Base-by-base conservation (phyloP, 2,329 filamentous ascomycete species). In the Dactylellina drechsleri region DNA sequence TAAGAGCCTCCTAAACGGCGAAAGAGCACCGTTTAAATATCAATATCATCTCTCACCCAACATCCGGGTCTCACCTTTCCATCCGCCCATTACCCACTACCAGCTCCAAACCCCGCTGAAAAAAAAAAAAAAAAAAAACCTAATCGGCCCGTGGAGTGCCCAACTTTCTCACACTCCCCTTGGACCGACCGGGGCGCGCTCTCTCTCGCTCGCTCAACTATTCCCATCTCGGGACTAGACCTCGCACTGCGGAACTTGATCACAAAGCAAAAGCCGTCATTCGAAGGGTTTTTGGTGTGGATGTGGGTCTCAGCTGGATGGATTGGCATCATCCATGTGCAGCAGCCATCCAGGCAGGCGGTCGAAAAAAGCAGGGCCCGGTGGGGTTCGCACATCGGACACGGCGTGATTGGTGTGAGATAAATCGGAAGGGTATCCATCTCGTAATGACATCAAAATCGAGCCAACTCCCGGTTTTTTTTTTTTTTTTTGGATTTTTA, bases 161-260 rank as follows among this genome's bases (percentile, higher is more conserved):
- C 5, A 36, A 7, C 10, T 8, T 36, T 36, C 31, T 36, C 6
- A 36, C 23, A 23, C 23, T 23, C 23, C 23, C 23, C 23, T 23
- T 23, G 23, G 23, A 23, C 23, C 23, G 23, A 36, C 31, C 31
- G 10, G 31, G 31, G 31, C 23, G 10, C 26, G 26, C 26, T 28
- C 26, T 3, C 26, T 28, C n/a, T 45, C 41, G 10, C 41, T 45
- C n/a, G n/a, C n/a, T 4, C 41, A 7, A 36, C 54, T 40, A 58
- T 58, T 58, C 40, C 52, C 50, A 28, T 47, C 28, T 59, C 59
- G 43, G 54, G 54, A 50, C 31, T 59, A 67, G 53, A 67, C 23
- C 64, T 67, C 64, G 64, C 64, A 59, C 7, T 67, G 53, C 64
- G 64, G 64, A 67, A 67, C 64, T 59, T 59, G 43, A 28, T 20